A percentile compares a stretch with the other conserved stretches of the same genome.
These are phyloP conservation scores for Heimioporus sp. DNA, from an alignment of 768 basidiomycete species.

Conservation along the genomic window DNA sequence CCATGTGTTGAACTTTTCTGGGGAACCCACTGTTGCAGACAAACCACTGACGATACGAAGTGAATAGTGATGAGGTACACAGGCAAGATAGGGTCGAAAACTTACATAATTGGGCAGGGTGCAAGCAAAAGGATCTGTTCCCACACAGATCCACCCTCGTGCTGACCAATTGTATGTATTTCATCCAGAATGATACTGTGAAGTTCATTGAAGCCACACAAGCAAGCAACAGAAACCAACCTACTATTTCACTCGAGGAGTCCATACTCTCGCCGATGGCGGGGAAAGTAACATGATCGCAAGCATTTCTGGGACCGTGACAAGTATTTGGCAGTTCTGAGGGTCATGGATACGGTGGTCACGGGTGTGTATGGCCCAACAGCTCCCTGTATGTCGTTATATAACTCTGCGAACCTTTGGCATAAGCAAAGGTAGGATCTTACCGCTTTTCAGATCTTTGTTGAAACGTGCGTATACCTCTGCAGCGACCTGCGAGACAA, in stretches of 20 bases:
- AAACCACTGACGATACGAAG: slow-evolving; percentile 46
- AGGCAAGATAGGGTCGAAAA: slow-evolving; percentile 2
- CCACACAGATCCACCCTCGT: slow-evolving; percentile 69
- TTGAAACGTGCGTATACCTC: slow-evolving; percentile 72
- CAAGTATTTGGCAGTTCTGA: slow-evolving; percentile 66
- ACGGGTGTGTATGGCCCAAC: slow-evolving; percentile 66
- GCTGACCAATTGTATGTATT: slow-evolving; percentile 65
- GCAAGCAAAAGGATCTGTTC: slow-evolving; percentile 71
- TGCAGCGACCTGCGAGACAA: slow-evolving; percentile 69
- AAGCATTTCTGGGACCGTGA: slow-evolving; percentile 72
- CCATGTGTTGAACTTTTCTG: slow-evolving; percentile 66
- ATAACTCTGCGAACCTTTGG: background rate
- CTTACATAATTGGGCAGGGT: slow-evolving; percentile 70
- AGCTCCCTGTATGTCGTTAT: slow-evolving; percentile 40
- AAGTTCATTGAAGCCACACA: background rate
- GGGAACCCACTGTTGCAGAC: slow-evolving; percentile 68
- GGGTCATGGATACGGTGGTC: slow-evolving; percentile 63
- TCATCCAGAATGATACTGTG: slow-evolving; percentile 60
- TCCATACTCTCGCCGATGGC: slow-evolving; percentile 58
- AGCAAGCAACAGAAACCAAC: slow-evolving; percentile 1
- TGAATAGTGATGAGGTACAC: background rate
- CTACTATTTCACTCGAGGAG: slow-evolving; percentile 58
- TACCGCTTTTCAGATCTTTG: slow-evolving; percentile 49
- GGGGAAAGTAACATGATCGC: slow-evolving; percentile 70
- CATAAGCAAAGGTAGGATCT: slow-evolving; percentile 17